Evolutionary conservation across 148 eudicot species (phyloP).

Genomic region (Tetragonia tetragonoides): DNA sequence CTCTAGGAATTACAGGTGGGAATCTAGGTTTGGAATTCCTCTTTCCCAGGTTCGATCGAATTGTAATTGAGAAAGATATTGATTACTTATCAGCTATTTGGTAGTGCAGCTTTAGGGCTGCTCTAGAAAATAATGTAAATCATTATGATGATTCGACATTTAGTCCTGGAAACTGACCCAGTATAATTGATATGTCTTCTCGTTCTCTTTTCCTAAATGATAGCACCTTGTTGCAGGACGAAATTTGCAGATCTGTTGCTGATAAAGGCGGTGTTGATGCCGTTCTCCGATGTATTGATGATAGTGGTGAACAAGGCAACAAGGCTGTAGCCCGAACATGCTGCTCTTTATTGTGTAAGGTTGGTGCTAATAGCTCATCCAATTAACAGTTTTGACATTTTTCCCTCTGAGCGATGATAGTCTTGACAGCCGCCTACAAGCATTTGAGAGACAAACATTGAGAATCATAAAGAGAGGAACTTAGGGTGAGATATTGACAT

Average conservation of each 20-base stretch:
- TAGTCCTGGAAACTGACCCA: neutral
- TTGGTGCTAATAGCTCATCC: conserved; percentile 24
- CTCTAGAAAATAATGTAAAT: neutral
- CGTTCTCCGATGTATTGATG: conserved; percentile 69
- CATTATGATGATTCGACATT: neutral
- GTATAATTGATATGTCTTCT: neutral
- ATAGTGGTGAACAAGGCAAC: conserved; percentile 73
- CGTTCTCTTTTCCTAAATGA: neutral
- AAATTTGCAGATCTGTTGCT: conserved; percentile 85
- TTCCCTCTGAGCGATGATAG: neutral
- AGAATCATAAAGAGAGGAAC: neutral
- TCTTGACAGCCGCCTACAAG: neutral
- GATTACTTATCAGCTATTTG: neutral
- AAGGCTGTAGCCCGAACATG: conserved; percentile 57
- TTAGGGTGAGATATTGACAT: neutral
- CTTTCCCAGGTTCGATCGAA: neutral
- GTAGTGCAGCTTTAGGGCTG: neutral
- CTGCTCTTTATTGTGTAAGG: conserved; percentile 81
- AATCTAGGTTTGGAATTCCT: neutral
- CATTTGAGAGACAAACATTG: neutral
- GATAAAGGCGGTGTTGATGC: conserved; percentile 84
- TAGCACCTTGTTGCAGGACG: conserved; percentile 61
- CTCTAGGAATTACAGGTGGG: neutral
- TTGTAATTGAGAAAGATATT: neutral
- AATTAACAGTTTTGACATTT: neutral